These are phyloP conservation scores for Boletus eberwhitei DNA, from an alignment of 768 basidiomycete species.

Conservation along the genomic window DNA sequence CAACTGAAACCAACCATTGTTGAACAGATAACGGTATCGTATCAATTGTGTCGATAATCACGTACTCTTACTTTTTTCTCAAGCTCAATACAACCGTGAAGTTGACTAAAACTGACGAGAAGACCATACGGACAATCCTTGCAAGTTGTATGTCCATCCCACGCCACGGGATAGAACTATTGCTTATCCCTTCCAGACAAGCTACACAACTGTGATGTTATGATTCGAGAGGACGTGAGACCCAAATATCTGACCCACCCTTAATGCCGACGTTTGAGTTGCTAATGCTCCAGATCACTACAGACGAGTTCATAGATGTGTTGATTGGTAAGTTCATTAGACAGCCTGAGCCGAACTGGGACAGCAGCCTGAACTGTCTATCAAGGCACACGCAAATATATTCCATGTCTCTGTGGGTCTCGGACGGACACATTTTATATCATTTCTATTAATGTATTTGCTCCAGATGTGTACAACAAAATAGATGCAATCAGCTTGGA, in stretches of 20 bases:
- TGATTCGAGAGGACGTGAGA: constrained; percentile 94
- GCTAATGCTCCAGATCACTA: constrained; percentile 65
- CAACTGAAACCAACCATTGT: not conserved
- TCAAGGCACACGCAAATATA: constrained; percentile 87
- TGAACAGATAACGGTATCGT: constrained; percentile 62
- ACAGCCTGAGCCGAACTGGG: not conserved
- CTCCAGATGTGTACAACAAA: constrained; percentile 91
- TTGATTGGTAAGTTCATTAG: constrained; percentile 62
- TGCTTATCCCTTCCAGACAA: constrained; percentile 52
- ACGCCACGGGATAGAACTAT: not conserved
- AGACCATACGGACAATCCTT: constrained; percentile 89
- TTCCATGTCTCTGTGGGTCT: constrained; percentile 82
- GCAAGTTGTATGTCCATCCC: constrained; percentile 63
- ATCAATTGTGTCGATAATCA: not conserved
- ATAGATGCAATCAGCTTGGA: constrained; percentile 86
- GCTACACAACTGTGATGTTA: constrained; percentile 92
- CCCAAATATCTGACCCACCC: not conserved
- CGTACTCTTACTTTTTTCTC: not conserved
- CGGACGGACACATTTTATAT: not conserved
- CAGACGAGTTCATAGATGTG: constrained; percentile 98
- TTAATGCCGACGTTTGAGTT: constrained; percentile 1
- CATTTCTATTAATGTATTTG: not conserved
- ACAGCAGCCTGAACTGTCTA: not conserved
- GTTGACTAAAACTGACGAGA: constrained; percentile 91
- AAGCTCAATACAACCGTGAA: constrained; percentile 90